Percentiles rank a stretch among this genome's conserved stretches.
These are phyloP conservation scores for Citrus australasica DNA, from an alignment of 345 rosid genomes.

Conservation along the genomic window DNA sequence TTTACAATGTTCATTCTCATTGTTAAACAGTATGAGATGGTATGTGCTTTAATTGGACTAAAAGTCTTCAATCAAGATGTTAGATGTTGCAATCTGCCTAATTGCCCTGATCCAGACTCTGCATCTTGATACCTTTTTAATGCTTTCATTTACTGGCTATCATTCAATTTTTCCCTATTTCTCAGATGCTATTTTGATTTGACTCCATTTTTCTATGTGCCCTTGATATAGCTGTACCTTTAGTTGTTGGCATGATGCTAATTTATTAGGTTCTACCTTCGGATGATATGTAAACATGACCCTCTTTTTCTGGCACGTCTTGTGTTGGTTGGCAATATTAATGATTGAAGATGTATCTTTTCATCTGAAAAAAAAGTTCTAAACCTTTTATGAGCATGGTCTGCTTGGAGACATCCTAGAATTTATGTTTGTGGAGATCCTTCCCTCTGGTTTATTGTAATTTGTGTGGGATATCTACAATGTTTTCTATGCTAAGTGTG, in stretches of 20 bases:
- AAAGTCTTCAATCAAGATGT: slow-evolving; percentile 2
- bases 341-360: neutral
- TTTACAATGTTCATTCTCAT: slow-evolving; percentile 67
- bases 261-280: neutral
- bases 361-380: neutral
- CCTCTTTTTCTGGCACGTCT: neutral
- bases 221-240: neutral
- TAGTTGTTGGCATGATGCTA: neutral
- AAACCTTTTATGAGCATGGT: neutral
- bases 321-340: neutral
- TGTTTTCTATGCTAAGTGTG: slow-evolving; percentile 8
- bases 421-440: neutral
- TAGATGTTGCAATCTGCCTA: slow-evolving; percentile 1
- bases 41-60: slow-evolving; percentile 27
- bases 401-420: neutral
- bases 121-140: neutral
- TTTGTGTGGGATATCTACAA: neutral
- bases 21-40: slow-evolving; percentile 56
- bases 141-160: neutral
- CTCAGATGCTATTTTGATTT: neutral
- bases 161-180: neutral
- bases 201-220: neutral
- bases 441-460: neutral
- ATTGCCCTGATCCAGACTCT: neutral
- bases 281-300: neutral